Percentiles rank a stretch among this genome's conserved stretches.
phyloP scores from a whole-genome alignment of 306 rosid species.

The Chamaecrista fasciculata region DNA sequence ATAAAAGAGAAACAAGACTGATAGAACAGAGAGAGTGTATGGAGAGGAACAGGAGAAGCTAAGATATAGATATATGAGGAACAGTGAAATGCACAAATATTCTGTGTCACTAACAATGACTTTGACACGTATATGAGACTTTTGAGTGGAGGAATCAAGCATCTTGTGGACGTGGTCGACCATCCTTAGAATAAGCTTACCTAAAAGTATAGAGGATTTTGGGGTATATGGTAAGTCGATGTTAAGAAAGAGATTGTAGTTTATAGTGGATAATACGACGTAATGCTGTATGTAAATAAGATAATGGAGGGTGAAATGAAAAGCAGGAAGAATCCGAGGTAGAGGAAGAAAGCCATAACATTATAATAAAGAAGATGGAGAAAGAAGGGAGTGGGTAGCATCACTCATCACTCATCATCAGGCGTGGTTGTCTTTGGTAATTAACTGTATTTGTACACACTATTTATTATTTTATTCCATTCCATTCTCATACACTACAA shows the following conservation, averaged over 20 bases:
- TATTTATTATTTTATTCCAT: neutral
- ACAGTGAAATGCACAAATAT: slow-evolving; percentile 17
- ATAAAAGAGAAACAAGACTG: neutral
- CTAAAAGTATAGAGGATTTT: too few species aligned
- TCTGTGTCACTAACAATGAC: slow-evolving; percentile 1
- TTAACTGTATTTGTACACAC: neutral
- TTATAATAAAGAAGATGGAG: neutral
- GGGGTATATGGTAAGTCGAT: too few species aligned
- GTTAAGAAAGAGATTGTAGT: too few species aligned
- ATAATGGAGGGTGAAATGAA: neutral
- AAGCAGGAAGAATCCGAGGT: neutral
- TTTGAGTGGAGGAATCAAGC: neutral
- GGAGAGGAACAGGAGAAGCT: neutral
- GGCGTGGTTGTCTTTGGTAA: neutral
- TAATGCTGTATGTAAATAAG: too few species aligned
- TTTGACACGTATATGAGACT: slow-evolving; percentile 30
- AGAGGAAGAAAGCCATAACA: neutral
- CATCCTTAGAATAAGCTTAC: neutral
- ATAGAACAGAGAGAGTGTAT: neutral
- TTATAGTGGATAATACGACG: too few species aligned
- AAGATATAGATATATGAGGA: slow-evolving; percentile 11
- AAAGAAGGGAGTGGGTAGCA: neutral
- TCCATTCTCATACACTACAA: too few species aligned
- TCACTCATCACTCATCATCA: too few species aligned
- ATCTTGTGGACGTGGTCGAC: neutral